These are phyloP conservation scores for Sphaerostilbella broomeana DNA, from an alignment of 2,329 filamentous ascomycete genomes.

Conservation along the genomic window DNA sequence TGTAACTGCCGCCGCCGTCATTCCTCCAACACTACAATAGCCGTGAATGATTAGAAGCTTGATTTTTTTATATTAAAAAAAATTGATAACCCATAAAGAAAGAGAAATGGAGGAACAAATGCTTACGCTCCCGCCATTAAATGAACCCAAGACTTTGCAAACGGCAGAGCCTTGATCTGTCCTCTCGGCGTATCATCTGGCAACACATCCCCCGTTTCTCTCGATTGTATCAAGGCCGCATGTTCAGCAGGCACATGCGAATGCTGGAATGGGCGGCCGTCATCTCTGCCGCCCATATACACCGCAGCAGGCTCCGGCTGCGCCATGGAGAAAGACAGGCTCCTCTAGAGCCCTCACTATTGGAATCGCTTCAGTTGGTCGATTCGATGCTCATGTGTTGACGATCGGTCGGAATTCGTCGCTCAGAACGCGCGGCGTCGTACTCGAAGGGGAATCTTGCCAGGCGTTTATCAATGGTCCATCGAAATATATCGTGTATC, in stretches of 20 bases:
- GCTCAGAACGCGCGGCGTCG: too few species aligned
- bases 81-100: not conserved
- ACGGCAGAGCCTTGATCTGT: slow-evolving; percentile 38
- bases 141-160: slow-evolving; percentile 81
- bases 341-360: too few species aligned
- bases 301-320: slow-evolving; percentile 11
- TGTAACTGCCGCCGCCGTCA: slow-evolving; percentile 88
- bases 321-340: slow-evolving; percentile 7
- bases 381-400: too few species aligned
- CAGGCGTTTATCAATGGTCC: too few species aligned
- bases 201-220: slow-evolving; percentile 53
- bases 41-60: not conserved
- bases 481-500: too few species aligned
- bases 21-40: slow-evolving; percentile 65
- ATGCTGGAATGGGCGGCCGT: slow-evolving; percentile 25
- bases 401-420: too few species aligned
- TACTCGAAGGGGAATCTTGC: too few species aligned
- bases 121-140: slow-evolving; percentile 83
- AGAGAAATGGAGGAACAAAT: not conserved
- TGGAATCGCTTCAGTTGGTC: too few species aligned
- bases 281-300: slow-evolving; percentile 27
- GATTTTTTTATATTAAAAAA: not conserved
- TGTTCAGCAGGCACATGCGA: slow-evolving; percentile 27
- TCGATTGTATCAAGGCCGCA: slow-evolving; percentile 47
- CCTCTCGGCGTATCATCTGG: slow-evolving; percentile 35